phyloP scores from a whole-genome alignment of 2,329 filamentous ascomycete genomes.

The Teratosphaeria destructans region DNA sequence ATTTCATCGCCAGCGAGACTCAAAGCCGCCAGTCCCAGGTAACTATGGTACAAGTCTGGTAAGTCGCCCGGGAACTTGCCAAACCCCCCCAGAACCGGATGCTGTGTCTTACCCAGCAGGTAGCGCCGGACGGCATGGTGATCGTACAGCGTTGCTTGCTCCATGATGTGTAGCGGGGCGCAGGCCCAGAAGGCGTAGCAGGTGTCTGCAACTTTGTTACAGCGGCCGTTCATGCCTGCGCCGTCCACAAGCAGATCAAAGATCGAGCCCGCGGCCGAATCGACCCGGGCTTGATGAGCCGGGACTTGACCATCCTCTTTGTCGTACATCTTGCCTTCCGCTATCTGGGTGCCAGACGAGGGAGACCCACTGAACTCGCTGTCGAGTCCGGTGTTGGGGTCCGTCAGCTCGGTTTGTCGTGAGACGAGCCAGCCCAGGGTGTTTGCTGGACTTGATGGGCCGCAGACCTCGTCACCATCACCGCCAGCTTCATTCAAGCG shows the following conservation, averaged over 20 bases:
- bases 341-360: conserved; percentile 8
- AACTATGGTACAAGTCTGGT: conserved; percentile 73
- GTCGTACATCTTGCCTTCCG: not conserved
- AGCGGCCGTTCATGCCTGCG: conserved; percentile 77
- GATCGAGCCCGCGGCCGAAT: conserved; percentile 19
- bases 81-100: conserved; percentile 51
- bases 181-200: conserved; percentile 93
- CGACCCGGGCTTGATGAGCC: not conserved
- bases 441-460: conserved; percentile 21
- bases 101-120: conserved; percentile 76
- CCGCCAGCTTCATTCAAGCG: conserved; percentile 13
- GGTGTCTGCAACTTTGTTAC: conserved; percentile 86
- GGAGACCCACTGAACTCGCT: conserved; percentile 12
- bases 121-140: conserved; percentile 46
- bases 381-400: conserved; percentile 32
- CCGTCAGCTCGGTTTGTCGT: conserved; percentile 32
- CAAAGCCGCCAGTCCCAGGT: conserved; percentile 73
- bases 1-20: conserved; percentile 52
- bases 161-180: conserved; percentile 41
- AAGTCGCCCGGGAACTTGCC: conserved; percentile 37
- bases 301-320: not conserved
- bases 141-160: conserved; percentile 11
- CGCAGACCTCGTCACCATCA: not conserved
- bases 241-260: conserved; percentile 5
- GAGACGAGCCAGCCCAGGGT: conserved; percentile 38